phyloP scores from a whole-genome alignment of 768 basidiomycete genomes.

The Trametopsis cervina region DNA sequence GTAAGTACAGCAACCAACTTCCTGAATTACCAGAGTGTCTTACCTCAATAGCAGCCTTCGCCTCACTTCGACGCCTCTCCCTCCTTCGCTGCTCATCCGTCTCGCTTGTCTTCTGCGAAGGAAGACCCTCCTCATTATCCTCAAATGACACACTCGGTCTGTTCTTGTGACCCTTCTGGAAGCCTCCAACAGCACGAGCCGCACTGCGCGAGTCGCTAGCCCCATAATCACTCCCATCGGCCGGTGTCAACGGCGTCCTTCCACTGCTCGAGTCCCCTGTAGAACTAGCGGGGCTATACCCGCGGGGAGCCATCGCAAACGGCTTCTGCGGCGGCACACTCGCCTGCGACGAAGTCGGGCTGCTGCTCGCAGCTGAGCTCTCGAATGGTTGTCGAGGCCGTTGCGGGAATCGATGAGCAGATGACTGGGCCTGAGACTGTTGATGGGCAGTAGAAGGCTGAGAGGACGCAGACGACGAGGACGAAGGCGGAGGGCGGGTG shows the following conservation, averaged over 20 bases:
- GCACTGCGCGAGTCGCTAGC: slow-evolving; percentile 3
- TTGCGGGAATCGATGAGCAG: slow-evolving; percentile 2
- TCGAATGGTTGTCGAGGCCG: slow-evolving; percentile 10
- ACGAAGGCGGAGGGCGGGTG: slow-evolving; percentile 6
- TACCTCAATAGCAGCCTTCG: slow-evolving; percentile 86
- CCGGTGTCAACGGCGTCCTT: slow-evolving; percentile 66
- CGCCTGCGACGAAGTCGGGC: slow-evolving; percentile 2
- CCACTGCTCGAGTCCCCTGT: slow-evolving; percentile 82
- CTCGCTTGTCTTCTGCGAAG: slow-evolving; percentile 18
- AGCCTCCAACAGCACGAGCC: slow-evolving; percentile 14
- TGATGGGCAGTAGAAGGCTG: slow-evolving; percentile 1
- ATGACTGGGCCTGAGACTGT: slow-evolving; percentile 2
- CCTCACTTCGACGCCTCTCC: slow-evolving; percentile 73
- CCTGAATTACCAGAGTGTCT: no score
- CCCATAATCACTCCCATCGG: slow-evolving; percentile 64
- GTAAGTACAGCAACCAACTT: no score
- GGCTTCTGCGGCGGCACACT: slow-evolving; percentile 35
- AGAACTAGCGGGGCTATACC: slow-evolving; percentile 77
- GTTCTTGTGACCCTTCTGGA: slow-evolving; percentile 34
- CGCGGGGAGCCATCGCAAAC: slow-evolving; percentile 40
- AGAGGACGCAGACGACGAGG: not conserved
- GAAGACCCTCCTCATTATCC: slow-evolving; percentile 32
- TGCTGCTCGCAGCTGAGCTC: not conserved
- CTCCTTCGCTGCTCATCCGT: slow-evolving; percentile 50
- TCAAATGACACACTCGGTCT: slow-evolving; percentile 63